Conservation (phyloP, 2,329 filamentous ascomycete species). For the Bisporella sp. region DNA sequence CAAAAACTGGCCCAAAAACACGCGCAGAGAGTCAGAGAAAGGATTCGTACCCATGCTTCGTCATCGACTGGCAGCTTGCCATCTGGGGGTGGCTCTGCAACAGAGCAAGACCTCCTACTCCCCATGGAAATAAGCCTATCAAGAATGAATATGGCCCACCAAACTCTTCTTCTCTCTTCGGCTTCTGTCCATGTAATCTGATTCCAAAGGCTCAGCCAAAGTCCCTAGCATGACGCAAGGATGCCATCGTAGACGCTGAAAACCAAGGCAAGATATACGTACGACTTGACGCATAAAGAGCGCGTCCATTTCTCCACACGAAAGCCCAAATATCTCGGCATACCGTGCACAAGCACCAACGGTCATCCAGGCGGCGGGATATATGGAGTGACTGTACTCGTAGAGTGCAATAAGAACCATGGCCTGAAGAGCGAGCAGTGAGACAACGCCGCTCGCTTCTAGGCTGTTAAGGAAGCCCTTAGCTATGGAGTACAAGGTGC, state of each 20-base stretch:
- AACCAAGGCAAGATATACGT: conserved; percentile 3
- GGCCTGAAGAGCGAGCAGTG: conserved; percentile 38
- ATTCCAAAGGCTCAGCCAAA: neutral
- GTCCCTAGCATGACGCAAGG: neutral
- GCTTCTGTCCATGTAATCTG: conserved; percentile 39
- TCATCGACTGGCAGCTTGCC: conserved; percentile 26
- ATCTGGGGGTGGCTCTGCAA: conserved; percentile 21
- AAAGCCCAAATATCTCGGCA: conserved; percentile 31
- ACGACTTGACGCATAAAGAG: conserved; percentile 32
- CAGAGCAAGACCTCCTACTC: conserved; percentile 20
- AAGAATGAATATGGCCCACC: conserved; percentile 42
- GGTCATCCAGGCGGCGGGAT: conserved; percentile 43
- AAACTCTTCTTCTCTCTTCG: conserved; percentile 39
- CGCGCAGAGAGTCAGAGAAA: neutral
- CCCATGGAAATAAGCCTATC: conserved; percentile 32
- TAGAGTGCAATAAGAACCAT: conserved; percentile 39
- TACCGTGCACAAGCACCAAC: conserved; percentile 38
- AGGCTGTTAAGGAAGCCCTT: conserved; percentile 36
- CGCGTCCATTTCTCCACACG: conserved; percentile 28
- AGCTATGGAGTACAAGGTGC: conserved; percentile 33
- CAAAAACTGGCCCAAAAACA: neutral
- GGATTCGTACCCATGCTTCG: conserved; percentile 30
- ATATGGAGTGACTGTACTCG: conserved; percentile 42
- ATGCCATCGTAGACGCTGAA: neutral
- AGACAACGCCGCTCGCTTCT: conserved; percentile 35